Evolutionary conservation across 1,284 basidiomycete species (phyloP), one percentile per base, ranked within the genome.

Genomic region (Inonotus hispidus): DNA sequence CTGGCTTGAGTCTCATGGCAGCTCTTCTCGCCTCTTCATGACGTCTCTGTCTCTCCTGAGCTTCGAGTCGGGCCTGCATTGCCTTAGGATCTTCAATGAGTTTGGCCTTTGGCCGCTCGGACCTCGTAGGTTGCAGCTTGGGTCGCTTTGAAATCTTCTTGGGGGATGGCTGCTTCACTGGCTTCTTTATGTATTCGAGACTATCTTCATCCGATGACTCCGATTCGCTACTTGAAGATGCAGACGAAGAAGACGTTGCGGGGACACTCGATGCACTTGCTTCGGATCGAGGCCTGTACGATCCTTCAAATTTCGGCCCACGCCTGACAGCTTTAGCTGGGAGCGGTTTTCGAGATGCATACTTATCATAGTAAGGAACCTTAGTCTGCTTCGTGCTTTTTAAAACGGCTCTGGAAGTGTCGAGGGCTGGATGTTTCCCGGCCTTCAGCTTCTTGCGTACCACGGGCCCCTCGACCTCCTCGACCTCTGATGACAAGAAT

Each of bases 1-100:
- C 89, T 0, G 95, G 95, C 66, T 86, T 88, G 66, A 95, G 80
- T 11, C 94, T 85, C 66, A 89, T 75, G 29, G 84, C 82, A 47
- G 81, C 83, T 53, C 82, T 75, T 41, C 84, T 84, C 23, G 83
- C 83, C 64, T 87, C 83, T 14, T 88, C 83, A 46, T 81, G 79
- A 61, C 80, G 77, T 45, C 79, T 74, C 43, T 82, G 65, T 63
- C 86, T 75, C 62, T 79, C 80, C 68, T 78, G 75, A 27, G 76
- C 74, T 19, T 78, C 71, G 50, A 77, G 80, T 52, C 69, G 73
- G 25, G 52, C 72, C 23, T 77, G 71, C n/a, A 32, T 13, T 39
- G 71, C 72, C 0, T 50, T 46, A 38, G 82, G 79, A 47, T 84
- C 74, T 52, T 89, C 87, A 50, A 93, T 70, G 47, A 88, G 76